Percentiles rank a stretch among this genome's conserved stretches.
Evolutionary conservation across 768 basidiomycete species (phyloP).

Genomic region (Mycena metata): DNA sequence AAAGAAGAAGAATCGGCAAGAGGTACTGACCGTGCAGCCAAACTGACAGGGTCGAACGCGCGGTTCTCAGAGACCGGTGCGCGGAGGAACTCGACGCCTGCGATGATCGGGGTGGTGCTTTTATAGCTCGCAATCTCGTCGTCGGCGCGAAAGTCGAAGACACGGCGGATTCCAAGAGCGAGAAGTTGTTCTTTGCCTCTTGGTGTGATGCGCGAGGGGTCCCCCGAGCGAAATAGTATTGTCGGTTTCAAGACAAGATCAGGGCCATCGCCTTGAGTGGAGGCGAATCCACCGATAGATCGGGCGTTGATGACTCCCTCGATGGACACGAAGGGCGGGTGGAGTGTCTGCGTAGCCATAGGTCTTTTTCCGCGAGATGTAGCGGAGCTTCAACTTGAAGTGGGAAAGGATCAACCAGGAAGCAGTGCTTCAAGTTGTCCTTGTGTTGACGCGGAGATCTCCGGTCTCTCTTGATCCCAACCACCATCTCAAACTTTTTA

Average conservation of each 20-base stretch:
- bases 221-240: conserved; percentile 57
- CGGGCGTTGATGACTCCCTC: conserved; percentile 58
- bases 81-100: conserved; percentile 49
- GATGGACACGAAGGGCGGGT: conserved; percentile 56
- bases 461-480: too few species aligned
- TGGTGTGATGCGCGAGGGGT: conserved; percentile 52
- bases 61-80: conserved; percentile 46
- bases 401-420: too few species aligned
- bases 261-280: background rate
- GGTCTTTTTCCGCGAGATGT: background rate
- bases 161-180: conserved; percentile 51
- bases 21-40: conserved; percentile 39
- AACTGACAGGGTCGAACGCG: conserved; percentile 46
- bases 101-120: conserved; percentile 45
- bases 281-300: conserved; percentile 47
- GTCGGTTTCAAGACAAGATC: conserved; percentile 44
- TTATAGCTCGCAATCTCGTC: conserved; percentile 52
- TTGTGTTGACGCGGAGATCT: too few species aligned
- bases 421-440: too few species aligned
- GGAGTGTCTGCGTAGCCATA: conserved; percentile 8
- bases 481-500: too few species aligned
- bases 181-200: conserved; percentile 52
- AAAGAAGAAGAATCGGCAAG: background rate
- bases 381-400: background rate
- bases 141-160: conserved; percentile 59